Evolutionary conservation across 331 rosid genomes (phyloP).

Genomic region (Dryas integrifolia): DNA sequence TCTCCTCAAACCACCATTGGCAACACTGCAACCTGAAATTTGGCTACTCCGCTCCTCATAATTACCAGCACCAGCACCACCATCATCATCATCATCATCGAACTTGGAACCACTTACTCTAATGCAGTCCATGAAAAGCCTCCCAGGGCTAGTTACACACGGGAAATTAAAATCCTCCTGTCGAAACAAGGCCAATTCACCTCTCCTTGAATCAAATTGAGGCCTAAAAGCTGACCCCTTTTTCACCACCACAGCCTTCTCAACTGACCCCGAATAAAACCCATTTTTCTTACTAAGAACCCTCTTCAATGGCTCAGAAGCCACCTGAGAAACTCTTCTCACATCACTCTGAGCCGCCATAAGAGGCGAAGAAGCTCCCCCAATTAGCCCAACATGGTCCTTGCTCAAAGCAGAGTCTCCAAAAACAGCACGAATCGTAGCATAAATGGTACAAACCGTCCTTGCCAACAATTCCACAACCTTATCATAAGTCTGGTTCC

Average conservation of each 20-base stretch:
- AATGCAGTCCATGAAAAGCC: constrained; percentile 81
- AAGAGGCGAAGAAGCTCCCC: constrained; percentile 41
- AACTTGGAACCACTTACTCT: constrained; percentile 55
- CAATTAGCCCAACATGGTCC: constrained; percentile 26
- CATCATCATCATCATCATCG: constrained; percentile 42
- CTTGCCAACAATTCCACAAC: constrained; percentile 88
- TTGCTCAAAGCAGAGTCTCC: constrained; percentile 49
- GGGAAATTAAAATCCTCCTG: constrained; percentile 63
- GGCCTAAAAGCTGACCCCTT: constrained; percentile 35
- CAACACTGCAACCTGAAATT: constrained; percentile 29
- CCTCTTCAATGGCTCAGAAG: constrained; percentile 41
- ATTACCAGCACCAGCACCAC: constrained; percentile 31
- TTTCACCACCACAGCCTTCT: constrained; percentile 36
- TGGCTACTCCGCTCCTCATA: constrained; percentile 42
- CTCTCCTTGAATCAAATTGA: constrained; percentile 44
- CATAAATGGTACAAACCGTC: constrained; percentile 84
- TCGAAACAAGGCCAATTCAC: constrained; percentile 50
- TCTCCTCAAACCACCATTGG: constrained; percentile 39
- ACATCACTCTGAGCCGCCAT: constrained; percentile 29
- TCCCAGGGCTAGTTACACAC: constrained; percentile 76
- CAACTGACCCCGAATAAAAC: constrained; percentile 32
- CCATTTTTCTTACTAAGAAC: constrained; percentile 41
- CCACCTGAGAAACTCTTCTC: constrained; percentile 29
- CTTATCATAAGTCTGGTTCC: constrained; percentile 92
- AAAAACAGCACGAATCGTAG: constrained; percentile 55